Evolutionary conservation across 805 yeast species (phyloP), one percentile per base, ranked within the genome.

Genomic region (Hermanozyma aechmeae): DNA sequence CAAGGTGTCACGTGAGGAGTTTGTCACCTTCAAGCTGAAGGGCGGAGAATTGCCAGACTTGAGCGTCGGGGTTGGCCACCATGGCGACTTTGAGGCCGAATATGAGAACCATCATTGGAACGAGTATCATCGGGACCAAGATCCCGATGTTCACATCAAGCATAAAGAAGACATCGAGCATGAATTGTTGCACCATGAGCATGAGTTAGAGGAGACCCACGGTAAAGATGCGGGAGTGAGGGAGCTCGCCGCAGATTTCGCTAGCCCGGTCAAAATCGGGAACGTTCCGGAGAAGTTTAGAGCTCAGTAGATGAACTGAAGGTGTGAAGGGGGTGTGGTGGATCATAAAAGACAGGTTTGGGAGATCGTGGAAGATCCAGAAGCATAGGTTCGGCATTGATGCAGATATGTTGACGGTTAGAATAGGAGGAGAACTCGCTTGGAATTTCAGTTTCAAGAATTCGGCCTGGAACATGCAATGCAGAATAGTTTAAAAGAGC

Each of bases 51-150:
- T 89, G 47, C 96, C 96, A 1, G 96, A 89, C 53, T 75, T 87
- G 51, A 94, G 95, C 6, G 76, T 78, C 34, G 97, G 96, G 17
- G 87, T 84, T 6, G 95, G 95, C 16, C 96, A 87, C 48, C 96
- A 87, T 57, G 79, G 86, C 20, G 95, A 84, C 57, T 89, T 86
- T 48, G 97, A 87, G 54, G 70, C 74, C 42, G 96, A 87, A 51
- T 89, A 87, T 50, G 96, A 89, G 51, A 77, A 83, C 33, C 96
- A 87, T 52, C 97, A 87, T 53, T 89, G 96, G 96, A 71, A 77
- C 35, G 64, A 85, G 56, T 78, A 68, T 48, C 92, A 82, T 49
- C 66, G 71, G 32, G 74, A 82, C 40, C 56, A 65, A 32, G 96
- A 86, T 51, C 96, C 96, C 2, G 86, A 83, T 30, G 85, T 86